phyloP scores from a whole-genome alignment of 2,329 filamentous ascomycete species.

The Xenoacremonium recifei region DNA sequence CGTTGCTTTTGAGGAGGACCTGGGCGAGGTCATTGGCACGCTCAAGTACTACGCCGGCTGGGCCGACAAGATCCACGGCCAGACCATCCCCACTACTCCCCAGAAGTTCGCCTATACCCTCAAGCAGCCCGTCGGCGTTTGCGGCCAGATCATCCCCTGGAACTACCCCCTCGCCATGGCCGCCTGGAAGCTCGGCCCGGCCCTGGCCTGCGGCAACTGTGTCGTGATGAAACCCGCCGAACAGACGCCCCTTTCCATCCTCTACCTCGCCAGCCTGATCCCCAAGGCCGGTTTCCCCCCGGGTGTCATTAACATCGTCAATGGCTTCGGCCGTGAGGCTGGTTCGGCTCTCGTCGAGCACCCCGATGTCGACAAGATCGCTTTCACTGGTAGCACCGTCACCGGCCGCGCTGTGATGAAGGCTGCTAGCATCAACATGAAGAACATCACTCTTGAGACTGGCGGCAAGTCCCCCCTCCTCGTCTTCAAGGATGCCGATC shows the following conservation, averaged over 20 bases:
- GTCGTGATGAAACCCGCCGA: constrained; percentile 62
- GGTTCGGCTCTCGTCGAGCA: constrained; percentile 65
- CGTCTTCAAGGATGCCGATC: constrained; percentile 58
- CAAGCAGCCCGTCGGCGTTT: constrained; percentile 68
- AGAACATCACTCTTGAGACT: constrained; percentile 58
- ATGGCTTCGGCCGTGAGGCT: constrained; percentile 63
- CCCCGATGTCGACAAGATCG: constrained; percentile 65
- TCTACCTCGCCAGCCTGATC: constrained; percentile 61
- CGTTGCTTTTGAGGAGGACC: constrained; percentile 61
- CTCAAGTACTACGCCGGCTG: constrained; percentile 70
- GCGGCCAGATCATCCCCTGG: constrained; percentile 69
- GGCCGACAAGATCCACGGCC: constrained; percentile 69
- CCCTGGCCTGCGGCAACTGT: constrained; percentile 58
- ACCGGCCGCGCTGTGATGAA: constrained; percentile 70
- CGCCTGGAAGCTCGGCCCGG: constrained; percentile 71
- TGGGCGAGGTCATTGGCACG: constrained; percentile 37
- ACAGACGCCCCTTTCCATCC: constrained; percentile 58
- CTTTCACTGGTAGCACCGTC: constrained; percentile 68
- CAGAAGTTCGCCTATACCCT: constrained; percentile 68
- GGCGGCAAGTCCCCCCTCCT: constrained; percentile 60
- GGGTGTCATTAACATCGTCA: constrained; percentile 70
- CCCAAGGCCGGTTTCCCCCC: constrained; percentile 71
- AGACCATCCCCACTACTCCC: constrained; percentile 63
- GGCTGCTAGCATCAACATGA: constrained; percentile 56
- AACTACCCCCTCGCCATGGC: constrained; percentile 73